These are phyloP conservation scores for Candida hungchunana DNA, from an alignment of 805 yeast genomes.

Conservation along the genomic window DNA sequence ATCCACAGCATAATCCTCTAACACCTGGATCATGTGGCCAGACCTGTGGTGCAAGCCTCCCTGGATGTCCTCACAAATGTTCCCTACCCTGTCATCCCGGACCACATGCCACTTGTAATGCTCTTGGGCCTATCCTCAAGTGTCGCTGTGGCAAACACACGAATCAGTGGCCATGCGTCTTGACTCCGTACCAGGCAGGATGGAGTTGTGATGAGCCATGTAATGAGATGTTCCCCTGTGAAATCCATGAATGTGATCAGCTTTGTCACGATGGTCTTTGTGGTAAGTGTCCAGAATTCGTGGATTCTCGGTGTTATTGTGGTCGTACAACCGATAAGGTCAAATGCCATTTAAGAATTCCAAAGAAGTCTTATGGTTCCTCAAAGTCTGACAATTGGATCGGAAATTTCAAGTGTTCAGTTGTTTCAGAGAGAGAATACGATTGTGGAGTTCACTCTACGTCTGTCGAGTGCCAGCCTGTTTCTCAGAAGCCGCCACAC, in stretches of 20 bases:
- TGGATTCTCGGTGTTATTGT: slow-evolving; percentile 66
- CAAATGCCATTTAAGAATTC: slow-evolving; percentile 40
- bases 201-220: slow-evolving; percentile 68
- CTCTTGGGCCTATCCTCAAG: slow-evolving; percentile 63
- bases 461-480: slow-evolving; percentile 37
- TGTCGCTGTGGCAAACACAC: slow-evolving; percentile 72
- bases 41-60: slow-evolving; percentile 57
- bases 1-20: slow-evolving; percentile 56
- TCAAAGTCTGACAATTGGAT: slow-evolving; percentile 37
- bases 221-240: slow-evolving; percentile 61
- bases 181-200: slow-evolving; percentile 63
- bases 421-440: slow-evolving; percentile 40
- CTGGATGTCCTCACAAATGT: slow-evolving; percentile 69
- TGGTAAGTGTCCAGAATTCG: slow-evolving; percentile 57
- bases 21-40: slow-evolving; percentile 89
- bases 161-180: slow-evolving; percentile 66
- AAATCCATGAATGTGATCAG: slow-evolving; percentile 57
- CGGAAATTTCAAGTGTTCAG: slow-evolving; percentile 49
- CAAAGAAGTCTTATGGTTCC: slow-evolving; percentile 30
- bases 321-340: slow-evolving; percentile 48
- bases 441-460: slow-evolving; percentile 68
- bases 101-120: slow-evolving; percentile 77
- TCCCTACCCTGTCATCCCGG: slow-evolving; percentile 83
- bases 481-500: slow-evolving; percentile 27
- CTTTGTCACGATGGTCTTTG: slow-evolving; percentile 81